Conservation (phyloP, 208 protist genomes). For the Kentomonas sorsogonicus region DNA sequence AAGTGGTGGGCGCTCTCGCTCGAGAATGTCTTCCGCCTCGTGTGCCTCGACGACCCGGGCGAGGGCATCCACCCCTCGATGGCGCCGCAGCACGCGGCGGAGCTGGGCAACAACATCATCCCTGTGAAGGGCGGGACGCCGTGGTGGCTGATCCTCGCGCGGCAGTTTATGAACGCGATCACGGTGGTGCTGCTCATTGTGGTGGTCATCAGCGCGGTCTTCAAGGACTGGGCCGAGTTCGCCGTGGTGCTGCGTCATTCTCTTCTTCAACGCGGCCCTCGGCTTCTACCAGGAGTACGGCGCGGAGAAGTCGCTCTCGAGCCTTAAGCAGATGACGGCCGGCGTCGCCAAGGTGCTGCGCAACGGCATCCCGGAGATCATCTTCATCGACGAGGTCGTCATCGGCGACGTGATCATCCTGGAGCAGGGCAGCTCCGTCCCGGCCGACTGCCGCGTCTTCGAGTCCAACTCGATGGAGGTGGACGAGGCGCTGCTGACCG, state of each 20-base stretch:
- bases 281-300: slow-evolving; percentile 88
- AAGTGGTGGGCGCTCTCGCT: slow-evolving; percentile 75
- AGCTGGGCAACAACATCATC: slow-evolving; percentile 76
- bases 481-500: slow-evolving; percentile 93
- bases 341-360: slow-evolving; percentile 89
- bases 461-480: slow-evolving; percentile 76
- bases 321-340: slow-evolving; percentile 83
- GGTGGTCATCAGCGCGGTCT: slow-evolving; percentile 70
- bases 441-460: slow-evolving; percentile 94
- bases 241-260: slow-evolving; percentile 76
- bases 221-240: slow-evolving; percentile 85
- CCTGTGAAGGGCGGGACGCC: slow-evolving; percentile 69
- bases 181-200: slow-evolving; percentile 80
- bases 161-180: slow-evolving; percentile 85
- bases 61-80: slow-evolving; percentile 41
- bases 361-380: slow-evolving; percentile 74
- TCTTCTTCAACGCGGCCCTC: slow-evolving; percentile 83
- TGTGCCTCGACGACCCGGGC: slow-evolving; percentile 55
- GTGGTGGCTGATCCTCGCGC: slow-evolving; percentile 52
- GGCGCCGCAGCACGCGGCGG: slow-evolving; percentile 42
- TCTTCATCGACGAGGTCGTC: slow-evolving; percentile 93
- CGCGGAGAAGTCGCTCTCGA: slow-evolving; percentile 77
- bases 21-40: slow-evolving; percentile 61
- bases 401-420: slow-evolving; percentile 96
- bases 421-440: slow-evolving; percentile 87